A percentile compares a stretch with the other conserved stretches of the same genome.
Evolutionary conservation across 768 basidiomycete genomes (phyloP).

Genomic region (Agaricus sinodeliciosus): DNA sequence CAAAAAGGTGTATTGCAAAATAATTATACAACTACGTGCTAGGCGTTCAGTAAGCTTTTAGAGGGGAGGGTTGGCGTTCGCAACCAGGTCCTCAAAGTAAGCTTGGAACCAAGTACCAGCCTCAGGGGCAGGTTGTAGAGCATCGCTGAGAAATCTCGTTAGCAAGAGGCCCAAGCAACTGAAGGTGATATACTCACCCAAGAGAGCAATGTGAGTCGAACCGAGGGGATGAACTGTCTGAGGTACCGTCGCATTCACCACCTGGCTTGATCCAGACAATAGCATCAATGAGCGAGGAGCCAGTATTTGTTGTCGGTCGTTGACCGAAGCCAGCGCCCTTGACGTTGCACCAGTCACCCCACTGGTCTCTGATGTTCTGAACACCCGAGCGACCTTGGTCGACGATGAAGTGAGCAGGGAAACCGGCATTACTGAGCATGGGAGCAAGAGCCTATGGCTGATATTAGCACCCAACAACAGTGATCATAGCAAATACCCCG

Average conservation of each 20-base stretch:
- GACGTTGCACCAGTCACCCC: constrained; percentile 71
- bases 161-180: constrained; percentile 1
- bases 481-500: background rate
- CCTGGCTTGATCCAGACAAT: constrained; percentile 67
- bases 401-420: constrained; percentile 58
- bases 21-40: constrained; percentile 3
- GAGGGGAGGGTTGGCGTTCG: constrained; percentile 45
- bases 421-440: constrained; percentile 33
- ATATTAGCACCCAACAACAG: background rate
- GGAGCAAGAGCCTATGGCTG: constrained; percentile 40
- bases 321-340: constrained; percentile 57
- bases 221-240: constrained; percentile 44
- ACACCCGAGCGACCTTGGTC: constrained; percentile 61
- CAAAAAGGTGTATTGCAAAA: background rate
- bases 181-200: constrained; percentile 28
- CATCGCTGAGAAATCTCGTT: constrained; percentile 31
- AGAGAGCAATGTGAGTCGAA: constrained; percentile 46
- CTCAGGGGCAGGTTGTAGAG: constrained; percentile 49
- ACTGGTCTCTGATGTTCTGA: constrained; percentile 51
- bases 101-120: constrained; percentile 66
- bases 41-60: constrained; percentile 17
- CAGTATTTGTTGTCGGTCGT: constrained; percentile 51
- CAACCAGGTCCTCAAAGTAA: constrained; percentile 54
- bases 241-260: constrained; percentile 62
- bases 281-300: constrained; percentile 46